Percentiles rank a stretch among this genome's conserved stretches.
Conservation (phyloP, 768 basidiomycete species). For the Cyathus striatus region DNA sequence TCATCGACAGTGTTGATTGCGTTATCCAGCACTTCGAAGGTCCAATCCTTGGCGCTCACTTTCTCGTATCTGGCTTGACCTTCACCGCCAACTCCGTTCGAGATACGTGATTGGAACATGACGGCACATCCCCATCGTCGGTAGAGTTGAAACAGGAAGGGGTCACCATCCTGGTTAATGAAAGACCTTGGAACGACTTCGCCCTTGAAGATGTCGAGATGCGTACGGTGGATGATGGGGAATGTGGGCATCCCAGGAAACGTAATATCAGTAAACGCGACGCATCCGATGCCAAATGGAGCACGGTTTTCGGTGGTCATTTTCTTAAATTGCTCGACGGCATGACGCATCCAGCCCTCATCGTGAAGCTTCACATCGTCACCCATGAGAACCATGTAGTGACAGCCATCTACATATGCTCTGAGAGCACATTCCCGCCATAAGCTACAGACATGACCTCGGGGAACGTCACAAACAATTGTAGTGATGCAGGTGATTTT, state of each 20-base stretch:
- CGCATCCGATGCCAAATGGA: constrained; percentile 48
- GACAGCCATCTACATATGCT: constrained; percentile 43
- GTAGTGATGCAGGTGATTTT: too few relatives aligned
- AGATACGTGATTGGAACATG: constrained; percentile 38
- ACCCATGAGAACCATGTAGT: constrained; percentile 50
- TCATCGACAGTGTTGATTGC: constrained; percentile 27
- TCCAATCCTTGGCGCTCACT: constrained; percentile 40
- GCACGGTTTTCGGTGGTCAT: constrained; percentile 22
- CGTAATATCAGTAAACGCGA: constrained; percentile 48
- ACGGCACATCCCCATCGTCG: constrained; percentile 46
- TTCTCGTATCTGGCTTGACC: constrained; percentile 42
- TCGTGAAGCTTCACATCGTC: constrained; percentile 50
- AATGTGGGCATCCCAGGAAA: constrained; percentile 64
- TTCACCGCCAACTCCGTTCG: constrained; percentile 42
- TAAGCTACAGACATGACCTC: constrained; percentile 45
- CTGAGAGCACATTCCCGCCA: constrained; percentile 45
- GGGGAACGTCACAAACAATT: constrained; percentile 31
- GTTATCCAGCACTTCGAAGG: constrained; percentile 38
- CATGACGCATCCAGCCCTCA: constrained; percentile 45
- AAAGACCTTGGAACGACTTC: constrained; percentile 45
- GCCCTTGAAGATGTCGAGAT: constrained; percentile 51
- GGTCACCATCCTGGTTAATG: constrained; percentile 56
- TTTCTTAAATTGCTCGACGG: constrained; percentile 29
- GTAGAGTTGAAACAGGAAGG: constrained; percentile 57
- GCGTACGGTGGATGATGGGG: constrained; percentile 49